A percentile compares a stretch with the other conserved stretches of the same genome.
phyloP scores from a whole-genome alignment of 495 filamentous ascomycete species.

The Evansstolkia leycettana region DNA sequence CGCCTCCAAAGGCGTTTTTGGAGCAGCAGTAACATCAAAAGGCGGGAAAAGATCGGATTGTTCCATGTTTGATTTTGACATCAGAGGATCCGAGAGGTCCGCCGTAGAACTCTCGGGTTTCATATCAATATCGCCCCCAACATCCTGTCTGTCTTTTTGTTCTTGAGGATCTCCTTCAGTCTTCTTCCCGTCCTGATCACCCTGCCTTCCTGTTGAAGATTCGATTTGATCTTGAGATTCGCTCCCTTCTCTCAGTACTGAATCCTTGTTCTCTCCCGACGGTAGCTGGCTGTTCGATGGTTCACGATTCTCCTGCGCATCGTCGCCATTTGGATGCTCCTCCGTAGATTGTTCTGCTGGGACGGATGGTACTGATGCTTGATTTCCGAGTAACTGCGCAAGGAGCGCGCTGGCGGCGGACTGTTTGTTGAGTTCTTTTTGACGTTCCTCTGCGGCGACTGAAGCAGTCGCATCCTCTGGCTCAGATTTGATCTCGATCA shows the following conservation, averaged over 20 bases:
- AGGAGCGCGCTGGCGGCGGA: constrained; percentile 33
- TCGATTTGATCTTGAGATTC: not conserved
- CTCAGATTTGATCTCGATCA: constrained; percentile 26
- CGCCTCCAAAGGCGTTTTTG: constrained; percentile 26
- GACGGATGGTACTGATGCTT: constrained; percentile 7
- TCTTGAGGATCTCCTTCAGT: not conserved
- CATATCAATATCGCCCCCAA: constrained; percentile 1
- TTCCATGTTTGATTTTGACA: constrained; percentile 21
- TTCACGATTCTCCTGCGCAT: constrained; percentile 1
- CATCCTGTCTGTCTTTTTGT: constrained; percentile 5
- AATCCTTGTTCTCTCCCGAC: not conserved
- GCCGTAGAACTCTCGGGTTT: constrained; percentile 15
- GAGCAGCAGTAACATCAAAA: constrained; percentile 22
- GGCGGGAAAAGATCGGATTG: constrained; percentile 26
- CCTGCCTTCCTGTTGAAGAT: not conserved
- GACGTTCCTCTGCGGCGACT: constrained; percentile 4
- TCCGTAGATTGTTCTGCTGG: constrained; percentile 6
- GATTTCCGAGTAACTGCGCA: constrained; percentile 31
- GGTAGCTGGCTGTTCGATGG: not conserved
- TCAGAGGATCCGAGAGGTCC: constrained; percentile 22
- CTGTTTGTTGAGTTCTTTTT: constrained; percentile 16
- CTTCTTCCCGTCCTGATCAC: not conserved
- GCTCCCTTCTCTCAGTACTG: not conserved
- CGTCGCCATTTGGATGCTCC: constrained; percentile 4
- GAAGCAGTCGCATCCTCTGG: constrained; percentile 7